Conservation (phyloP, 2,329 filamentous ascomycete genomes). For the Fusarium nelsonii region DNA sequence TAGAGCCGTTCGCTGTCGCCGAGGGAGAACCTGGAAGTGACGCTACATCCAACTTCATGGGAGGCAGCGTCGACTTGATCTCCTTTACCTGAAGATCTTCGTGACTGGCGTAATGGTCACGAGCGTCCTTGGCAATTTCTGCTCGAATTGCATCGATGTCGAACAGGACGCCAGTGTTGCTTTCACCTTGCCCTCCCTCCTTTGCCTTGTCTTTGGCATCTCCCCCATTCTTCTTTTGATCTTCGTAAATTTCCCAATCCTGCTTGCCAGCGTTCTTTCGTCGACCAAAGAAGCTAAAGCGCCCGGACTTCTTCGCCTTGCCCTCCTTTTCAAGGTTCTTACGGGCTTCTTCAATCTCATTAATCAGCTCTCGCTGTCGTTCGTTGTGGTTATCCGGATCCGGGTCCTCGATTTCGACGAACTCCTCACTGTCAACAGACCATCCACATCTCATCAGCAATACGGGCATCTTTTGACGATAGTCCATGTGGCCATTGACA, state of each 20-base stretch:
- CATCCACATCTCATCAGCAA: constrained; percentile 90
- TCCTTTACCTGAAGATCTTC: constrained; percentile 76
- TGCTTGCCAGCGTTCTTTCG: constrained; percentile 86
- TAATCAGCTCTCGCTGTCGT: constrained; percentile 91
- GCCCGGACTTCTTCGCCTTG: constrained; percentile 69
- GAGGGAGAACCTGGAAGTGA: constrained; percentile 48
- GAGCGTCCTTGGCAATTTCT: constrained; percentile 78
- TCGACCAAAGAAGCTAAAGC: constrained; percentile 83
- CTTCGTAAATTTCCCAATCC: constrained; percentile 95
- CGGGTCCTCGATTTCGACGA: constrained; percentile 95
- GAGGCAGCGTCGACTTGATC: constrained; percentile 87
- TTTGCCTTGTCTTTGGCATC: constrained; percentile 48
- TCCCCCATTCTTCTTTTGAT: constrained; percentile 61
- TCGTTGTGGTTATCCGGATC: constrained; percentile 93
- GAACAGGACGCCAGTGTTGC: constrained; percentile 80
- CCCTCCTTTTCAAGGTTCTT: constrained; percentile 86
- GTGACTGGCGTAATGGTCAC: constrained; percentile 61
- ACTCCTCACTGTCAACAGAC: constrained; percentile 92
- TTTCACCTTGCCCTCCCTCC: constrained; percentile 56
- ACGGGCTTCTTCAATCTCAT: constrained; percentile 94
- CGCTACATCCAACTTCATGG: constrained; percentile 81
- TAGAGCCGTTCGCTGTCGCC: constrained; percentile 37
- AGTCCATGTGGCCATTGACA: constrained; percentile 96
- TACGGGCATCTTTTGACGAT: constrained; percentile 90
- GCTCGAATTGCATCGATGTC: constrained; percentile 95